Base-by-base conservation (phyloP, 1,284 basidiomycete genomes). In the Cutaneotrichosporon sp. region DNA sequence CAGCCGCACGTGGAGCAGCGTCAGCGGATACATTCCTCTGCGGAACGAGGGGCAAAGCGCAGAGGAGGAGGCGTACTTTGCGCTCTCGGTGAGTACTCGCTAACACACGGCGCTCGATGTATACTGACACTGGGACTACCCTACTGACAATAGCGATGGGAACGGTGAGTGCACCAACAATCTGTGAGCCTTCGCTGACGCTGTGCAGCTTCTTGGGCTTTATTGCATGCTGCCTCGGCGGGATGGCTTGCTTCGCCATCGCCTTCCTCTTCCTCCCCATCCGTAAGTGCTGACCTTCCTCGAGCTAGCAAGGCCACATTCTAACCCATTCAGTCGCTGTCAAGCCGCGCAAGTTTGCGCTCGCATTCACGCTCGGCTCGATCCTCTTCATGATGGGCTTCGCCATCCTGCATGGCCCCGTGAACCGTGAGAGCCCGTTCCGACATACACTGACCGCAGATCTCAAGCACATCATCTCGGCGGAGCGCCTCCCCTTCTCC, bases 1-100 rank as follows among this genome's bases (percentile, higher is more conserved):
- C 54, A 70, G 70, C 22, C 68, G 78, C 42, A 72, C 74, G 42
- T 80, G 75, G 86, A 89, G 54, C 84, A 89, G 74, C 18, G 72
- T 85, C 22, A 82, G 81, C 10, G 82, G 81, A n/a, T 98, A 97
- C 73, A 88, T 98, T 50, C 95, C 97, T 0, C 81, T 98, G 61
- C 84, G 93, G 25, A 91, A 89, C 5, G 86, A 78, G 67, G 91
- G 93, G 66, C 83, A 87, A 45, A 89, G 89, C 36, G 94, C 94
- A 75, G 95, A 99, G 78, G 95, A 99, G 72, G 94, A 98, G 75
- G 95, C 95, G 2, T 97, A 90, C 83, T 92, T 95, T 80, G 92
- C 94, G 34, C 80, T 97, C 55, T 92, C 89, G 88, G 89, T 92
- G 68, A 64, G 80, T 72, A 68, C 73, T 11, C 13, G 4, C 24